Conservation (phyloP, 2,329 filamentous ascomycete species). For the Penicillium sp. region DNA sequence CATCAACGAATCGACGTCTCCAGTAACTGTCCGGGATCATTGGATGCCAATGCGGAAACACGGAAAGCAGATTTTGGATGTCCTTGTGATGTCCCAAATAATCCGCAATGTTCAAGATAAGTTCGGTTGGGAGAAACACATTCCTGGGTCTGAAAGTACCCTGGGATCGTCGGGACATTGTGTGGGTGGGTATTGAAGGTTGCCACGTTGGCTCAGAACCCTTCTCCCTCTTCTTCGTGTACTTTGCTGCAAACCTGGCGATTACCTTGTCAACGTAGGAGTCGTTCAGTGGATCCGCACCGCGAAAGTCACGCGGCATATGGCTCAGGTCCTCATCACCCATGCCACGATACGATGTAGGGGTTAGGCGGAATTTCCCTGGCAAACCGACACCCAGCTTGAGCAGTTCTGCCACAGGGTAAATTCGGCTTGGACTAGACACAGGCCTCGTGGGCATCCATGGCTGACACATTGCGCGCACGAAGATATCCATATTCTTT, state of each 20-base stretch:
- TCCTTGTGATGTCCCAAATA: neutral
- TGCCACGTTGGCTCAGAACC: neutral
- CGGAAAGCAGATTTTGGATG: neutral
- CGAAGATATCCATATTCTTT: neutral
- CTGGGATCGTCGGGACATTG: neutral
- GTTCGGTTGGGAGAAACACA: neutral
- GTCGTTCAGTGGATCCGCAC: neutral
- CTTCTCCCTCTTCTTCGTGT: neutral
- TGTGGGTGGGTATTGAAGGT: neutral
- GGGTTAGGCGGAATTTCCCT: neutral
- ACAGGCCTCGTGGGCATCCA: no score
- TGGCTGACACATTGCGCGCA: neutral
- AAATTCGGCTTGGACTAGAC: neutral
- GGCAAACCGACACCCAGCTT: neutral
- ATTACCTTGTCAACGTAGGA: neutral
- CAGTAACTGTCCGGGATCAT: neutral
- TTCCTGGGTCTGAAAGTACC: neutral
- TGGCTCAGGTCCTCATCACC: no score
- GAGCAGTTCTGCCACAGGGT: neutral
- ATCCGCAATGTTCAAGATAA: neutral
- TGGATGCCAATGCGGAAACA: neutral
- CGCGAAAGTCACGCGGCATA: neutral
- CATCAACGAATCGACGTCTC: neutral
- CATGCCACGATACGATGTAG: neutral
- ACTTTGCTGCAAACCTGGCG: neutral